Evolutionary conservation across 2,329 filamentous ascomycete genomes (phyloP), one percentile per base, ranked within the genome.

Genomic region (Elsinoe fawcettii): DNA sequence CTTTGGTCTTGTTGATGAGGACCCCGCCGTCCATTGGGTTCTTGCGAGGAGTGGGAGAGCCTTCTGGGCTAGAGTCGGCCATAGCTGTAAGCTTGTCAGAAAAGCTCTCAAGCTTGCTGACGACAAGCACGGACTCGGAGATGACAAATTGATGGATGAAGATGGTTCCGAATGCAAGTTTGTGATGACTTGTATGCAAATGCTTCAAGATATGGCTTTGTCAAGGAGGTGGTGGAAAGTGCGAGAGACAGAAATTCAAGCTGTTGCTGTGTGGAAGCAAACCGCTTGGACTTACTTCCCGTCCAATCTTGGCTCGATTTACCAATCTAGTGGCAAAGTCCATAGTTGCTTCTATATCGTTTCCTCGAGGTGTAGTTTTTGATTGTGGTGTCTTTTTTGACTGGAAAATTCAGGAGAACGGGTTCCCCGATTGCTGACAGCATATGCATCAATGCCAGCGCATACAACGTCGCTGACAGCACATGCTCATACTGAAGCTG

Each of bases 21-120:
- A 58, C 32, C 53, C 69, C 69, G 58, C 66, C 65, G 43, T 60
- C 36, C 27, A 63, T 46, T 41, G 63, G 63, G 60, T 44, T 59
- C 60, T 74, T 74, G 64, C 71, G 71, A 27, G 70, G 71, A 34
- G 71, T 72, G 27, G 71, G 71, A 53, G 71, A 74, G 23, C 71
- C 71, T 62, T 72, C 69, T 58, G 69, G 41, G 34, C 49, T 51
- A 49, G 41, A 30, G 20, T 56, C 69, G 60, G 70, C 68, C 62
- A 73, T 71, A 58, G 69, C 71, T 49, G 51, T 56, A 37, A 37
- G 20, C 8, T 27, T 39, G 49, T 53, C 30, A 53, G 27, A 32
- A 16, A 16, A 8, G 9, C 8, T 20, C n/a, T 34, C 18, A 11
- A 25, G 41, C 20, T 46, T 46, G 20, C 11, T 18, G 25, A 25